A percentile compares a stretch with the other conserved stretches of the same genome.
Evolutionary conservation across 306 rosid genomes (phyloP).

Genomic region (Carpinus fangiana): DNA sequence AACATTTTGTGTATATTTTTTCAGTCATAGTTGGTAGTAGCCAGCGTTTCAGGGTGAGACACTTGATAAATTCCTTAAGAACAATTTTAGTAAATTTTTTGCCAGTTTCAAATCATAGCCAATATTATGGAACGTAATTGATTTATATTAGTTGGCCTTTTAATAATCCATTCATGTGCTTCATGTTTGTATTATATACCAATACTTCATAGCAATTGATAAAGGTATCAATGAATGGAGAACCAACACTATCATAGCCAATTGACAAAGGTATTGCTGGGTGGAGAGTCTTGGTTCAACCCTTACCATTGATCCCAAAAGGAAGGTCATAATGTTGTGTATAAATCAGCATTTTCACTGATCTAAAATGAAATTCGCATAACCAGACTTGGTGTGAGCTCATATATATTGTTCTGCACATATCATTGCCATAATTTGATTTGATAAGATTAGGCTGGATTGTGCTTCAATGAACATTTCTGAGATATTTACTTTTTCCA

Average conservation of each 20-base stretch:
- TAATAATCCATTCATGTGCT: background rate
- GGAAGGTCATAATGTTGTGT: background rate
- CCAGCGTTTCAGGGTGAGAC: too few relatives aligned
- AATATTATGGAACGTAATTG: background rate
- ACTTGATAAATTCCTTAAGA: too few relatives aligned
- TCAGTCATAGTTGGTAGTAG: too few relatives aligned
- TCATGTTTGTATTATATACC: background rate
- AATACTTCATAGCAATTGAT: background rate
- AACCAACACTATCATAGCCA: background rate
- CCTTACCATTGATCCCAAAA: background rate
- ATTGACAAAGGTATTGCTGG: background rate
- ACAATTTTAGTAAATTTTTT: too few relatives aligned
- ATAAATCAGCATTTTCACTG: background rate
- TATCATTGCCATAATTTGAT: too few relatives aligned
- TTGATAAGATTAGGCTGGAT: too few relatives aligned
- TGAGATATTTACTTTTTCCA: too few relatives aligned
- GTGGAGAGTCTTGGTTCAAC: background rate
- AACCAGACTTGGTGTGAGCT: background rate
- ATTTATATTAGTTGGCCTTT: background rate
- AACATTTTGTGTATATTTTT: too few relatives aligned
- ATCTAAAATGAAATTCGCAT: background rate
- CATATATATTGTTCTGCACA: too few relatives aligned
- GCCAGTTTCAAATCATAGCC: background rate
- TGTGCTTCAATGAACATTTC: too few relatives aligned
- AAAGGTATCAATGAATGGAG: background rate